These are phyloP conservation scores for Emmonsiellopsis sp. DNA, from an alignment of 2,329 filamentous ascomycete genomes.

Conservation along the genomic window DNA sequence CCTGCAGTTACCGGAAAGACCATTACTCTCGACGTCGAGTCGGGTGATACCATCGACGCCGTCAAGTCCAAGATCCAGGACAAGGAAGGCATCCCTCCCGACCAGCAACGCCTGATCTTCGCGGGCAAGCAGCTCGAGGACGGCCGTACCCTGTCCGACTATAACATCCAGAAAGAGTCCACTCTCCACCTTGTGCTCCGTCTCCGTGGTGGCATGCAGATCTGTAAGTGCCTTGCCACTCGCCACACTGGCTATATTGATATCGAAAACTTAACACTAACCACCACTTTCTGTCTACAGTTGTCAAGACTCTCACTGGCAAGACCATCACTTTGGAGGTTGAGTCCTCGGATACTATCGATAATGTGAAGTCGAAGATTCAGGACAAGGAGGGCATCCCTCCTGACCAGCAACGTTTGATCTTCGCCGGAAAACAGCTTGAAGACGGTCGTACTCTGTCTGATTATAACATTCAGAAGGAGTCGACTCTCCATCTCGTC, in stretches of 20 bases:
- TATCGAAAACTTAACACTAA: constrained; percentile 8
- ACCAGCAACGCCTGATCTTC: constrained; percentile 51
- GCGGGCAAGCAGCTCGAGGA: constrained; percentile 52
- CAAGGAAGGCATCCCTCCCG: constrained; percentile 51
- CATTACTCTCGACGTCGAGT: constrained; percentile 44
- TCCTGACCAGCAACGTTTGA: constrained; percentile 89
- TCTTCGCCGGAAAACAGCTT: constrained; percentile 93
- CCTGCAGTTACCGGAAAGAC: constrained; percentile 51
- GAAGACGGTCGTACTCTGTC: constrained; percentile 86
- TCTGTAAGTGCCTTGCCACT: constrained; percentile 43
- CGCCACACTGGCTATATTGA: background rate
- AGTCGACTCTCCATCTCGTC: constrained; percentile 75
- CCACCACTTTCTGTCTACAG: constrained; percentile 17
- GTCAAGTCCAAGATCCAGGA: constrained; percentile 53
- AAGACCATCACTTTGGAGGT: constrained; percentile 61
- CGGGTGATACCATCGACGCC: constrained; percentile 43
- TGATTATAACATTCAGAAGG: constrained; percentile 96
- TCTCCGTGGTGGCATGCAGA: constrained; percentile 56
- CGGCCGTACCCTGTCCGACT: constrained; percentile 46
- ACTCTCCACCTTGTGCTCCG: constrained; percentile 69
- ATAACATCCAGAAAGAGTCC: constrained; percentile 53
- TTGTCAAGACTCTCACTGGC: constrained; percentile 52
- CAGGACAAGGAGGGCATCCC: constrained; percentile 97
- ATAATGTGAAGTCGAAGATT: constrained; percentile 95
- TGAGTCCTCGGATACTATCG: constrained; percentile 74